Evolutionary conservation across 371 early-diverging fungal species (phyloP).

Genomic region (Lichtheimia ramosa): DNA sequence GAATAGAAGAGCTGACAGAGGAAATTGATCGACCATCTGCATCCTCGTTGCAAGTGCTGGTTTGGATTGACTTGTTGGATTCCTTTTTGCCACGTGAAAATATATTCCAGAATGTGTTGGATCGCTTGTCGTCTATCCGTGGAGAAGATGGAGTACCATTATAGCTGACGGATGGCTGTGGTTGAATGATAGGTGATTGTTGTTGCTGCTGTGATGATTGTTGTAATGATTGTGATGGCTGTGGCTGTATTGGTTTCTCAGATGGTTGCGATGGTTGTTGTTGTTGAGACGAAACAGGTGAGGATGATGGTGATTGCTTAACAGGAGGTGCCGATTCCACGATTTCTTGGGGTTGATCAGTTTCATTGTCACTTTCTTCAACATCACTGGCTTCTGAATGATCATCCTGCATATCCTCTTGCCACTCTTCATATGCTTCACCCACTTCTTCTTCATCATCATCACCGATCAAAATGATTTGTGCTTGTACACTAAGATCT

Average conservation of each 20-base stretch:
- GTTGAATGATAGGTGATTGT: neutral
- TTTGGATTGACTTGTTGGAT: neutral
- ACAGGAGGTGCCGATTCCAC: neutral
- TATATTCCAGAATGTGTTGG: conserved; percentile 25
- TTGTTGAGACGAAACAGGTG: conserved; percentile 1
- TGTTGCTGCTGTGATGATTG: neutral
- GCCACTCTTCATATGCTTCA: conserved; percentile 35
- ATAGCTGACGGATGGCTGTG: neutral
- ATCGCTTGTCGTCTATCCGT: conserved; percentile 4
- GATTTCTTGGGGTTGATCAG: neutral
- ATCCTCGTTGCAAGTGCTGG: conserved; percentile 2
- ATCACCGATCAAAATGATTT: conserved; percentile 27
- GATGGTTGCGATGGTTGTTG: conserved; percentile 2
- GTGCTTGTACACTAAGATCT: conserved; percentile 21
- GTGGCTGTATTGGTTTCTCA: neutral
- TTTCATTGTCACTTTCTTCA: conserved; percentile 3
- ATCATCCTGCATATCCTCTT: conserved; percentile 35
- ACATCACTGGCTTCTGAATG: conserved; percentile 2
- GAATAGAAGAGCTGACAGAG: conserved; percentile 9
- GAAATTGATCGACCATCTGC: conserved; percentile 12
- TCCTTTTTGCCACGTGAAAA: conserved; percentile 38
- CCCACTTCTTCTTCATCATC: conserved; percentile 27
- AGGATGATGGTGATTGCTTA: neutral
- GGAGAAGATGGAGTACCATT: neutral
- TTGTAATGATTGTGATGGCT: neutral